Percentiles rank a stretch among this genome's conserved stretches.
These are phyloP conservation scores for Urostyla sp. DNA, from an alignment of 73 alveolate genomes.

Conservation along the genomic window DNA sequence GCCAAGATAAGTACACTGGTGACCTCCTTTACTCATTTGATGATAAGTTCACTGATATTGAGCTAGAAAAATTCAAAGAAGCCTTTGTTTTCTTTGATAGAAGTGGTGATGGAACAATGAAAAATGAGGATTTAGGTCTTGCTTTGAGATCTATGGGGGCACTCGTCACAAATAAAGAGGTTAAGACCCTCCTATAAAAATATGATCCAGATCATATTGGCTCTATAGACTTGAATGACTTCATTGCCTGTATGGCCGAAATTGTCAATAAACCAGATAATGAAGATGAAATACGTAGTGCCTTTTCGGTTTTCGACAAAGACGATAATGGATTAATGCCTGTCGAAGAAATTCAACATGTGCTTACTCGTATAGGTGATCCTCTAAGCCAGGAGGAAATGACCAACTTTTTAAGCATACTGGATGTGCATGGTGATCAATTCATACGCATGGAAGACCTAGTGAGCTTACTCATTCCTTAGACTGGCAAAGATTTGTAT, in stretches of 20 bases:
- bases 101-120: constrained; percentile 74
- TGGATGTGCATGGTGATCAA: constrained; percentile 60
- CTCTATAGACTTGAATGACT: constrained; percentile 57
- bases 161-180: constrained; percentile 52
- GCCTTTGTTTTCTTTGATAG: constrained; percentile 71
- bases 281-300: constrained; percentile 54
- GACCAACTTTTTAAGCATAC: constrained; percentile 40
- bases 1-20: constrained; percentile 27
- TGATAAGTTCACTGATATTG: constrained; percentile 67
- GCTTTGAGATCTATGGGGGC: constrained; percentile 73
- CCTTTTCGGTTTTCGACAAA: constrained; percentile 69
- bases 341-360: constrained; percentile 62
- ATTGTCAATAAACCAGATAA: constrained; percentile 55
- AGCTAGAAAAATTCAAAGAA: constrained; percentile 65
- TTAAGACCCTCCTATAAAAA: constrained; percentile 41
- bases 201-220: constrained; percentile 67
- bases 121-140: constrained; percentile 54
- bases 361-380: constrained; percentile 71
- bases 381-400: constrained; percentile 52
- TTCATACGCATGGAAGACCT: constrained; percentile 51
- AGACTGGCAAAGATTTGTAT: constrained; percentile 51
- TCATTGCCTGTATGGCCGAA: constrained; percentile 67
- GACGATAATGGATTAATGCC: constrained; percentile 67
- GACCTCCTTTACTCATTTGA: constrained; percentile 22
- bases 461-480: constrained; percentile 45